Evolutionary conservation across 345 rosid genomes (phyloP), one percentile per base, ranked within the genome.

Genomic region (Boechera retrofracta): DNA sequence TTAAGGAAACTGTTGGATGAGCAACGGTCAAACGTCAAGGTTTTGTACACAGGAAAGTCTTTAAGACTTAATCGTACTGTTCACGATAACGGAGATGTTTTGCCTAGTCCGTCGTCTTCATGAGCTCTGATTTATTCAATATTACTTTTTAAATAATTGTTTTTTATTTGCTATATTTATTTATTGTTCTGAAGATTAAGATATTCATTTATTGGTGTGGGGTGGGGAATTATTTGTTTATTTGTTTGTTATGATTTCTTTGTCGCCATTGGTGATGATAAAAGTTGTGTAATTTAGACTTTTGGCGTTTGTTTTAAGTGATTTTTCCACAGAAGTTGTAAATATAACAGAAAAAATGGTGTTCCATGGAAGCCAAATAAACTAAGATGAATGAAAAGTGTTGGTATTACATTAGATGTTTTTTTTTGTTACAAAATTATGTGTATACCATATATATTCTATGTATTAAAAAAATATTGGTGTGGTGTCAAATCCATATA

Each of bases 21-120:
- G 36, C 98, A 95, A 39, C 78, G 84, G 10, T 84, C 96, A 2
- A 95, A 95, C 69, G 87, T 95, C 11, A 95, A 95, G 76, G 84
- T 85, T 69, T 77, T 94, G 85, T 94, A 94, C 32, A 92, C 87
- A 0, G 87, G 86, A 41, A 92, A 89, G 72, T 91, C 91, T 16
- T 75, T 81, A 18, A 71, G 62, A 64, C 62, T 31, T 13, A 47
- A 71, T 38, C 80, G 61, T 47, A 5, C 7, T 39, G 39, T 59
- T 72, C 1, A 2, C 33, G 72, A 64, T 21, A 18, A 31, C 32
- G 68, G 56, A 48, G 73, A 78, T 57, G 77, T 71, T 65, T 71
- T 72, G 63, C 81, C 77, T 13, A 78, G 81, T 55, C 77, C 77
- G 11, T 77, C 80, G 15, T 77, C 80, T 7, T 71, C 76, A 54